Evolutionary conservation across 257 asterid species (phyloP).

Genomic region (Mitragyna speciosa): DNA sequence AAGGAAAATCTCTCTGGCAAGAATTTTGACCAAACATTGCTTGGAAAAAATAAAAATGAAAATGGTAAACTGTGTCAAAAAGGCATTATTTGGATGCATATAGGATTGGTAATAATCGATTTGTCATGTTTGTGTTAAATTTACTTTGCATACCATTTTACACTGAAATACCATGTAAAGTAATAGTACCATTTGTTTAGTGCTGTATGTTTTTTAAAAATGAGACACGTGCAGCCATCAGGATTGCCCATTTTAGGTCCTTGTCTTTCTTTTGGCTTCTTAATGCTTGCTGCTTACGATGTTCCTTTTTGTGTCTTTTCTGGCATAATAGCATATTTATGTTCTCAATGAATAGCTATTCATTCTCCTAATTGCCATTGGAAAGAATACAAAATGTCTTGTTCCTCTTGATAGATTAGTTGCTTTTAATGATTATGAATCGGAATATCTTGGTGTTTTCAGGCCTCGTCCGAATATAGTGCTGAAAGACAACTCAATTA

Average conservation of each 20-base stretch:
- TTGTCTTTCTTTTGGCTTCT: neutral
- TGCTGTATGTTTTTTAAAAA: neutral
- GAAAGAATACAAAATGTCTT: neutral
- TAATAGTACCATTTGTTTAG: neutral
- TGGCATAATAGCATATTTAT: neutral
- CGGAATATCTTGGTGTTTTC: constrained; percentile 25
- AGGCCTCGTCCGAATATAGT: constrained; percentile 93
- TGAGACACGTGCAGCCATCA: neutral
- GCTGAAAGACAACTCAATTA: constrained; percentile 86
- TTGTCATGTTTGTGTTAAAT: neutral
- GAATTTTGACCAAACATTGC: neutral
- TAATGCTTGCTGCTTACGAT: neutral
- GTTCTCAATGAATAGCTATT: neutral
- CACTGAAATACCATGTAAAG: no score
- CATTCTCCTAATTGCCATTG: neutral
- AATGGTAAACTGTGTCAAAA: neutral
- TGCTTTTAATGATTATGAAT: neutral
- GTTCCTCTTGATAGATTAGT: neutral
- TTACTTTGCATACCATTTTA: neutral
- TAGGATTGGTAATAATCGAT: neutral
- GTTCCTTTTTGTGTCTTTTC: neutral
- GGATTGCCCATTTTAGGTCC: neutral
- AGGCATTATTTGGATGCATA: neutral
- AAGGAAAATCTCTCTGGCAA: neutral
- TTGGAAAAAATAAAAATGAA: neutral